Base-by-base conservation (phyloP, 1,284 basidiomycete genomes). In the Microbotryum silenes-acaulis region DNA sequence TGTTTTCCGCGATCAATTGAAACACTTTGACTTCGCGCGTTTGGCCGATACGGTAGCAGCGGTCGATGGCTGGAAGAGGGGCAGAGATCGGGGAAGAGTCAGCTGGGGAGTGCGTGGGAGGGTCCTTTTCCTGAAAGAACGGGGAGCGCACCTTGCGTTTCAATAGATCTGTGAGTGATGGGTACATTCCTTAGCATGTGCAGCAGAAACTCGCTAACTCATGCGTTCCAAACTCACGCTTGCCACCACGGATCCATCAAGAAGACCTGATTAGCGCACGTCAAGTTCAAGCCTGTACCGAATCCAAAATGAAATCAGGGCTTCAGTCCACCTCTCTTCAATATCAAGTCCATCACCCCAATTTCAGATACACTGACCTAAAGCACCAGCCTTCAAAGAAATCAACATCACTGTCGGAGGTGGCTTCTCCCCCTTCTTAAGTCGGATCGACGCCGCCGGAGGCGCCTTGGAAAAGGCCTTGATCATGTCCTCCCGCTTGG, bases 31-130 rank as follows among this genome's bases (percentile, higher is more conserved):
- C 67, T 62, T 61, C 33, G 42, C 62, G 48, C 20, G 59, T 61
- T 54, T 75, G 74, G 1, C 74, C 74, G 59, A 74, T 74, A 42
- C 74, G 72, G 60, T 74, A 73, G 3, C 73, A 72, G 42, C 74
- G 51, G 63, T 73, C 52, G 68, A 75, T 54, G 60, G 74, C 65
- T 42, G 37, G 14, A 12, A 42, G 4, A 3, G 37, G 37, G 37
- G 37, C 37, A 18, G 6, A 42, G 14, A 4, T 42, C 2, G 31
- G 31, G 2, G 31, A 42, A 42, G 37, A 18, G 37, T 42, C 37
- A 42, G 37, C 27, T 42, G 37, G 37, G 37, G 37, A 42, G 27
- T 27, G 27, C 27, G 27, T 6, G 5, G 27, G 27, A 27, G 27
- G 6, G 27, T 27, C 27, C 27, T 6, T 27, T 27, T 6, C 5